phyloP scores from a whole-genome alignment of 2,329 filamentous ascomycete species.

The Sphaerulina vaccinii region DNA sequence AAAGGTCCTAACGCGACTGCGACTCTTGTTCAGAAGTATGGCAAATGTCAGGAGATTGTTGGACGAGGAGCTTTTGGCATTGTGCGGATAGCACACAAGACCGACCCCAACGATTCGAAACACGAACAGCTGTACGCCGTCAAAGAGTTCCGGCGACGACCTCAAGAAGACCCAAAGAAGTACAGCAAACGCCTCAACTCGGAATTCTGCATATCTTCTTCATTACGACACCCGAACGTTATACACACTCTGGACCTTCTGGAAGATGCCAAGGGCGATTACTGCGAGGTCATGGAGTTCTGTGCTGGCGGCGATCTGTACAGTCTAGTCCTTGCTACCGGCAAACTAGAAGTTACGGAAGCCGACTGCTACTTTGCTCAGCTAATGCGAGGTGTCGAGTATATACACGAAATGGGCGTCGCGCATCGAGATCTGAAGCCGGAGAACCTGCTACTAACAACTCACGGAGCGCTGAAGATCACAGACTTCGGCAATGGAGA shows the following conservation, averaged over 20 bases:
- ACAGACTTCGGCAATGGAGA: constrained; percentile 99
- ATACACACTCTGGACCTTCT: constrained; percentile 96
- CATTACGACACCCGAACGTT: constrained; percentile 92
- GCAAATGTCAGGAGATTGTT: constrained; percentile 96
- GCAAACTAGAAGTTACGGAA: constrained; percentile 86
- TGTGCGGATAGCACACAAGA: constrained; percentile 95
- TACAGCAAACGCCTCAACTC: constrained; percentile 97
- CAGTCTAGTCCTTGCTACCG: constrained; percentile 84
- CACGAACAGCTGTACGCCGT: constrained; percentile 92
- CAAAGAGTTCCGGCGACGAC: constrained; percentile 93
- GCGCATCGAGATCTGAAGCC: constrained; percentile 96
- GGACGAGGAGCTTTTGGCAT: constrained; percentile 96
- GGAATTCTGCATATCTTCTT: constrained; percentile 98
- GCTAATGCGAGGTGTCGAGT: constrained; percentile 97
- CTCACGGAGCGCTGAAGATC: constrained; percentile 89
- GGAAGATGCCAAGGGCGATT: constrained; percentile 94
- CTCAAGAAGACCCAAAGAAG: constrained; percentile 92
- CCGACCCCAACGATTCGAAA: constrained; percentile 72
- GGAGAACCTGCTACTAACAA: constrained; percentile 91
- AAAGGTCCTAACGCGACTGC: constrained; percentile 70
- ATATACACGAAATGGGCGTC: constrained; percentile 99
- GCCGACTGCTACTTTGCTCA: constrained; percentile 99
- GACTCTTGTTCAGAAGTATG: constrained; percentile 92
- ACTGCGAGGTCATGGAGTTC: constrained; percentile 99
- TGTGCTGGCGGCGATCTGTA: constrained; percentile 96